A percentile compares a stretch with the other conserved stretches of the same genome.
These are phyloP conservation scores for Scytalidium lignicola DNA, from an alignment of 2,329 filamentous ascomycete species.

Conservation along the genomic window DNA sequence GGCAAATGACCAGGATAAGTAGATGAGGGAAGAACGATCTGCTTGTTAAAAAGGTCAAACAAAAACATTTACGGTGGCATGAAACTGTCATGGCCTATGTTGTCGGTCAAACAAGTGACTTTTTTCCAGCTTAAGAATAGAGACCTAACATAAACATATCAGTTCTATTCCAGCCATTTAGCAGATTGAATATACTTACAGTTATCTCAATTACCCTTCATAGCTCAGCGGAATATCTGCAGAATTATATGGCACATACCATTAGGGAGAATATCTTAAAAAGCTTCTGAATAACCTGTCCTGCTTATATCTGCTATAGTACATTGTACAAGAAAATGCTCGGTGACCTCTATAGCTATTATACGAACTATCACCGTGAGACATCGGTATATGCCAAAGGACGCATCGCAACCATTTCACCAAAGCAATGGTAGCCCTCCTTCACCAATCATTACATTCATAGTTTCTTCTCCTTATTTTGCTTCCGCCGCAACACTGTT, in stretches of 20 bases:
- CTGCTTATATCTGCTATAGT: conserved; percentile 24
- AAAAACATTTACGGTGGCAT: too few species aligned
- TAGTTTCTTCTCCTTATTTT: conserved; percentile 16
- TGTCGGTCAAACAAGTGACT: too few species aligned
- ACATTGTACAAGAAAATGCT: conserved; percentile 32
- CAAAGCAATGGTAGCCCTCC: conserved; percentile 15
- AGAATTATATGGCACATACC: neutral
- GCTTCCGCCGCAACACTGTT: conserved; percentile 51
- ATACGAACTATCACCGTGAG: conserved; percentile 16
- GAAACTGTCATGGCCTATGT: too few species aligned
- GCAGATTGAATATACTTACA: too few species aligned
- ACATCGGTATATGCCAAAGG: conserved; percentile 16
- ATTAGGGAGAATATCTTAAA: too few species aligned
- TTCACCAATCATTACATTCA: conserved; percentile 20
- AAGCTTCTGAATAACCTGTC: neutral
- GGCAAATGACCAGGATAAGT: too few species aligned
- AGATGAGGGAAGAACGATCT: too few species aligned
- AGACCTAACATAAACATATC: too few species aligned
- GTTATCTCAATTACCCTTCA: neutral
- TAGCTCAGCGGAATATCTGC: neutral
- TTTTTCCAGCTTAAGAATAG: too few species aligned
- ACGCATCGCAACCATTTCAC: conserved; percentile 9
- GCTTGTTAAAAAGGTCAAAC: too few species aligned
- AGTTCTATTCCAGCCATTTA: too few species aligned
- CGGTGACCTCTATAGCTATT: conserved; percentile 29